Evolutionary conservation across 352 stramenopile species (phyloP), one percentile per base, ranked within the genome.

Genomic region (Blastocystis sp.): DNA sequence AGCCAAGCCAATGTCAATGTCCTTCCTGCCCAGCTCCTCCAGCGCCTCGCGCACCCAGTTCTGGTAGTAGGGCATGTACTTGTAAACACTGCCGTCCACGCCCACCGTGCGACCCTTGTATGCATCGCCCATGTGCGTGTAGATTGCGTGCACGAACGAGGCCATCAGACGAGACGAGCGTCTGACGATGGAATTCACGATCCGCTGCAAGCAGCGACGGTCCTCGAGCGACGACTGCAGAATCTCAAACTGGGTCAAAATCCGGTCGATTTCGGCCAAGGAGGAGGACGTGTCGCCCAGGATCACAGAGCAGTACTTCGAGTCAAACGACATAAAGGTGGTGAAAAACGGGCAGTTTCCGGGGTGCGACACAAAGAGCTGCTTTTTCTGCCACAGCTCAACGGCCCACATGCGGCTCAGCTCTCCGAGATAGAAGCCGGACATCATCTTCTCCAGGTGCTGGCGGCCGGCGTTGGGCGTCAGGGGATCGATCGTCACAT

Each of bases 401-500:
- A 86, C 53, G 14, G 90, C 65, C 43, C 45, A 71, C 28, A 90
- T 41, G 9, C 90, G 80, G 0, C 60, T 78, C 9, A 91, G 76
- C 59, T 91, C 89, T 19, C 90, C 90, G 17, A 91, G 76, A 61
- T 91, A 91, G 62, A 89, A 87, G 38, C 90, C 90, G 9, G 76
- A 89, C 40, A 91, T 91, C 88, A 91, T 90, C 89, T 91, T 91
- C 56, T 91, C 90, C 23, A 91, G 88, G 52, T 38, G 45, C 64
- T 91, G 90, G 40, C 88, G 28, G n/a, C 89, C 90, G 19, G 70
- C 19, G 52, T 91, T 91, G n/a, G 45, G 56, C 21, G 71, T 90
- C 4, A 89, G 34, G 19, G 41, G 43, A 62, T 91, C 89, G 4
- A 91, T 38, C 17, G 59, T 61, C 34, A 60, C 34, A 52, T 91